These are phyloP conservation scores for Colletotrichum filicis DNA, from an alignment of 2,329 filamentous ascomycete species.

Conservation along the genomic window DNA sequence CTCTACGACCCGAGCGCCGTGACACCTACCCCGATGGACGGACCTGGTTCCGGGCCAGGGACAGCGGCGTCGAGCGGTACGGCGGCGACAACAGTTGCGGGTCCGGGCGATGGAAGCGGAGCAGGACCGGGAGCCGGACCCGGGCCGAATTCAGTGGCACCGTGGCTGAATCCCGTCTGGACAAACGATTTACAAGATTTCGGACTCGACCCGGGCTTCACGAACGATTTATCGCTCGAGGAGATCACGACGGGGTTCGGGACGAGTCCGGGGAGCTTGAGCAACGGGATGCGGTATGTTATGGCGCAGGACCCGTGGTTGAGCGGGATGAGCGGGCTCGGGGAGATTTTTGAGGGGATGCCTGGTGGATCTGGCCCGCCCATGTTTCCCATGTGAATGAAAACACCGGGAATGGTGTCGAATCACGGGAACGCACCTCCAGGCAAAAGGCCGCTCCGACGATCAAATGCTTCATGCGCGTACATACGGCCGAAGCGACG, in stretches of 20 bases:
- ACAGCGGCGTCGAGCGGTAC: conserved; percentile 10
- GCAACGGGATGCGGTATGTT: conserved; percentile 46
- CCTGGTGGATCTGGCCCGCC: conserved; percentile 41
- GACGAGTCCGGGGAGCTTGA: conserved; percentile 26
- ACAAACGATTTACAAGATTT: conserved; percentile 24
- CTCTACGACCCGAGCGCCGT: conserved; percentile 45
- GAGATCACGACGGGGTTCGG: conserved; percentile 34
- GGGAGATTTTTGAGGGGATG: conserved; percentile 47
- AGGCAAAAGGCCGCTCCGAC: neutral
- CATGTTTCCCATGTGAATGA: conserved; percentile 48
- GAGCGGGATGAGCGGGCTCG: conserved; percentile 45
- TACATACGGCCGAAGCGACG: neutral
- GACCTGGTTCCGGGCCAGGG: neutral
- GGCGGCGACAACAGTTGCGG: conserved; percentile 3
- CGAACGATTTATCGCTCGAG: conserved; percentile 31
- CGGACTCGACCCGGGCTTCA: conserved; percentile 30
- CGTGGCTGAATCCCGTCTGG: conserved; percentile 18
- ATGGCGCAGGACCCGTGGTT: conserved; percentile 53
- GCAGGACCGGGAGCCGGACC: no score
- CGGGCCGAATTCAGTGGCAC: neutral
- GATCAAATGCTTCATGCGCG: neutral
- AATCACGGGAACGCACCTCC: neutral
- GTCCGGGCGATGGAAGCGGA: neutral
- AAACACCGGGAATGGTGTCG: neutral
- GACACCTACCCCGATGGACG: conserved; percentile 15